phyloP scores from a whole-genome alignment of 805 yeast species.

The Wickerhamiella allomyrinae region DNA sequence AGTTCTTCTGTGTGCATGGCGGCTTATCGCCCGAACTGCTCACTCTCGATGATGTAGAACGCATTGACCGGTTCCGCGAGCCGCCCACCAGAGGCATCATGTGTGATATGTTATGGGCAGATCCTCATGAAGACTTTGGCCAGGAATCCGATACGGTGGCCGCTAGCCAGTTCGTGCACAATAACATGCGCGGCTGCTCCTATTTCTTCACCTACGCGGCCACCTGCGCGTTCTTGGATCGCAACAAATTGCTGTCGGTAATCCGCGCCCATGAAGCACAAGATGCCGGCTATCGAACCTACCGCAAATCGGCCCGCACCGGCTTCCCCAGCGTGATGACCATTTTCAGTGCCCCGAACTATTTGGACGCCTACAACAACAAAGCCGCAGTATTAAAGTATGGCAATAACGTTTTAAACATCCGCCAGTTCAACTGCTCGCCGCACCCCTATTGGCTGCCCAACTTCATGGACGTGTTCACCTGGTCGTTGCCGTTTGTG shows the following conservation, averaged over 20 bases:
- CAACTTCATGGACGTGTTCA: slow-evolving; percentile 90
- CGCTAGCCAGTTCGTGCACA: slow-evolving; percentile 38
- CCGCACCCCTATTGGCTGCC: slow-evolving; percentile 98
- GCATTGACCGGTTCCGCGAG: slow-evolving; percentile 68
- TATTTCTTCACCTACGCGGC: slow-evolving; percentile 79
- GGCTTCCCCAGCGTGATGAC: slow-evolving; percentile 87
- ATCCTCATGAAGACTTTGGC: slow-evolving; percentile 85
- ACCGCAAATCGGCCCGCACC: slow-evolving; percentile 64
- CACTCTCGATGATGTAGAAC: slow-evolving; percentile 51
- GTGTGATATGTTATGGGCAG: slow-evolving; percentile 95
- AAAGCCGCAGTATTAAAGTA: slow-evolving; percentile 91
- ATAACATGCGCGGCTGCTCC: slow-evolving; percentile 80
- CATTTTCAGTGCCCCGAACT: slow-evolving; percentile 90
- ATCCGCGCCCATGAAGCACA: slow-evolving; percentile 97
- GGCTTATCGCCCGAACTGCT: slow-evolving; percentile 80
- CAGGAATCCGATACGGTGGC: slow-evolving; percentile 28
- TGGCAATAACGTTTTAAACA: slow-evolving; percentile 85
- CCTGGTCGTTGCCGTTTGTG: slow-evolving; percentile 95
- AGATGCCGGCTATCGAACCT: slow-evolving; percentile 93
- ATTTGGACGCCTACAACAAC: slow-evolving; percentile 80
- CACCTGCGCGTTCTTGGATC: slow-evolving; percentile 59
- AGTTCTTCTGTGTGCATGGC: slow-evolving; percentile 93
- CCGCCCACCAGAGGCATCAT: slow-evolving; percentile 88
- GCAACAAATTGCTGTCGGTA: slow-evolving; percentile 66
- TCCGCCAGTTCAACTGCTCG: slow-evolving; percentile 79